A percentile compares a stretch with the other conserved stretches of the same genome.
Conservation (phyloP, 2,329 filamentous ascomycete genomes). For the Neoarthrinium moseri region DNA sequence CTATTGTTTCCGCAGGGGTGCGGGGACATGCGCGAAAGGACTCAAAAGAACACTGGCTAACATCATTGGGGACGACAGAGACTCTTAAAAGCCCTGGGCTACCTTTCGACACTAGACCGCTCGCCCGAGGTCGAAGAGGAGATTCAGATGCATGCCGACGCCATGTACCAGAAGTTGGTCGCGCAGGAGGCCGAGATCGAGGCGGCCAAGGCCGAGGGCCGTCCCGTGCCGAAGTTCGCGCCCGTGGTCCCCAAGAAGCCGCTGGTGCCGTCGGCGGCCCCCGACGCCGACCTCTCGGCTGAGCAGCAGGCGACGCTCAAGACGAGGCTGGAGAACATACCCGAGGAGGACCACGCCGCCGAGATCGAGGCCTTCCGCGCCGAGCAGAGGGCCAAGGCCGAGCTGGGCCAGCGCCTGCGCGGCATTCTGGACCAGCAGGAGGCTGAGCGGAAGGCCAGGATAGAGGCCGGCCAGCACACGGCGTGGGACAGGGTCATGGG, state of each 20-base stretch:
- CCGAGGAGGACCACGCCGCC: constrained; percentile 55
- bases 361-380: constrained; percentile 65
- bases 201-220: constrained; percentile 62
- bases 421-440: constrained; percentile 56
- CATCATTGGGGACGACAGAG: constrained; percentile 51
- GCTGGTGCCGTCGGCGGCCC: constrained; percentile 13
- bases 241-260: constrained; percentile 46
- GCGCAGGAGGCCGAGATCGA: constrained; percentile 76
- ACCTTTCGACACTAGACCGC: constrained; percentile 67
- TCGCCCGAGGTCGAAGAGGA: constrained; percentile 72
- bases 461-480: constrained; percentile 52
- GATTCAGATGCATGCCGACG: constrained; percentile 95
- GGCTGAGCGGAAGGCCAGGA: constrained; percentile 51
- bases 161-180: constrained; percentile 83
- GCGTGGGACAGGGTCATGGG: constrained; percentile 38
- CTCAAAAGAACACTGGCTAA: no score
- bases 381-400: constrained; percentile 59
- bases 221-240: constrained; percentile 58
- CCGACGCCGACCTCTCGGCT: constrained; percentile 32
- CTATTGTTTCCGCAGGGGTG: no score
- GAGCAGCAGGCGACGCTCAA: constrained; percentile 52
- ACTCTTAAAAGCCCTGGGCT: constrained; percentile 88
- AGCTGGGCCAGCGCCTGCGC: constrained; percentile 57
- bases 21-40: no score
- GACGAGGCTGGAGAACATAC: constrained; percentile 56